Percentiles rank a stretch among this genome's conserved stretches.
Conservation (phyloP, 495 filamentous ascomycete species). For the Penicillium chermesinum region DNA sequence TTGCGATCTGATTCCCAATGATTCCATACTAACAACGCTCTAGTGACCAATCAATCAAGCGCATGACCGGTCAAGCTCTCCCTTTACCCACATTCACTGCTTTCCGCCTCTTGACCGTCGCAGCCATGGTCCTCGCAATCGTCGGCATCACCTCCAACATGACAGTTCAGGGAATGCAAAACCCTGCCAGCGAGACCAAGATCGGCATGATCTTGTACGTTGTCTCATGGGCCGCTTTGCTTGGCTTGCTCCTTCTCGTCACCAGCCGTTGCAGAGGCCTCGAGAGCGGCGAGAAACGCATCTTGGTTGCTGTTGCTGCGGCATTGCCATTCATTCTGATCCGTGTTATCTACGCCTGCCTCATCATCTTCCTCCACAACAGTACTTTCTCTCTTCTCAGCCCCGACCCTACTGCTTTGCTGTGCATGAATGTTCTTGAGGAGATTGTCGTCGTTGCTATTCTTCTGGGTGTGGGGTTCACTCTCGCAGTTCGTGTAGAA, state of each 20-base stretch:
- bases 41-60: constrained; percentile 21
- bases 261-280: constrained; percentile 7
- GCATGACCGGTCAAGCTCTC: constrained; percentile 12
- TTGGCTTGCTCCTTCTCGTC: constrained; percentile 18
- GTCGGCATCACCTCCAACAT: constrained; percentile 21
- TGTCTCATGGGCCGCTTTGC: constrained; percentile 20
- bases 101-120: constrained; percentile 19
- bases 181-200: constrained; percentile 19
- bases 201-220: constrained; percentile 26
- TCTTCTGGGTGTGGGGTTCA: constrained; percentile 31
- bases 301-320: constrained; percentile 30
- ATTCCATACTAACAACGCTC: background rate
- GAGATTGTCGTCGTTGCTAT: constrained; percentile 33
- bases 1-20: background rate
- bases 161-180: constrained; percentile 7
- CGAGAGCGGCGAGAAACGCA: constrained; percentile 29
- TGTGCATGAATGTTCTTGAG: constrained; percentile 37
- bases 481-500: constrained; percentile 14
- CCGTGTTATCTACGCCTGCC: constrained; percentile 32
- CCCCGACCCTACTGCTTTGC: constrained; percentile 29
- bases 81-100: constrained; percentile 14
- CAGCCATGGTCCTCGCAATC: constrained; percentile 19
- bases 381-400: constrained; percentile 28
- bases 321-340: constrained; percentile 37
- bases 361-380: constrained; percentile 29